Conservation (phyloP, 169 alveolate species). For the Cryptosporidium canis region DNA sequence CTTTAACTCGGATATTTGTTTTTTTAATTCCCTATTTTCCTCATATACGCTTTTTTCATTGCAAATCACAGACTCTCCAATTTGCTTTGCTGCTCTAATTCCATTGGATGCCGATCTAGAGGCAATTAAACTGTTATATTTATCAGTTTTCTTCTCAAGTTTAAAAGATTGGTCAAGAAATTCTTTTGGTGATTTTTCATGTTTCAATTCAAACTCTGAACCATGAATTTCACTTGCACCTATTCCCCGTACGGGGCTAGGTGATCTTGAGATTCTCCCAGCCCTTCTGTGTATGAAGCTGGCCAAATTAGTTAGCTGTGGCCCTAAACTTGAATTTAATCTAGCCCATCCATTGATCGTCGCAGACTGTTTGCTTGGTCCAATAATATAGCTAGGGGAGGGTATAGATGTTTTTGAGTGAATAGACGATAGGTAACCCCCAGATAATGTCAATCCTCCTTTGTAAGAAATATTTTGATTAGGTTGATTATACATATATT, state of each 20-base stretch:
- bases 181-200: background rate
- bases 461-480: constrained; percentile 3
- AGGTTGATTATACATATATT: constrained; percentile 8
- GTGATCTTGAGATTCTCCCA: constrained; percentile 66
- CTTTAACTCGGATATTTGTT: constrained; percentile 54
- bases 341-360: constrained; percentile 31
- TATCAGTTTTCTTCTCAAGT: background rate
- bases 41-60: constrained; percentile 24
- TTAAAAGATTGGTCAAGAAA: background rate
- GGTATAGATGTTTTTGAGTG: background rate
- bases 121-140: background rate
- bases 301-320: constrained; percentile 28
- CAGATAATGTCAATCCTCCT: background rate
- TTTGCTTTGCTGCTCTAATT: constrained; percentile 1
- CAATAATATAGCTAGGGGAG: constrained; percentile 52
- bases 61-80: background rate
- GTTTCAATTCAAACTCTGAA: background rate
- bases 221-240: background rate
- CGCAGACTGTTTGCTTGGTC: constrained; percentile 68
- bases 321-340: constrained; percentile 21
- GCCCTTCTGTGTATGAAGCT: constrained; percentile 70
- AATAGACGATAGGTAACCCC: background rate
- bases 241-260: constrained; percentile 42
- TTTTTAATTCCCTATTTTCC: constrained; percentile 43
- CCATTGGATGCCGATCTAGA: background rate